A percentile compares a stretch with the other conserved stretches of the same genome.
Conservation (phyloP, 805 yeast species). For the Barnettozyma populi region DNA sequence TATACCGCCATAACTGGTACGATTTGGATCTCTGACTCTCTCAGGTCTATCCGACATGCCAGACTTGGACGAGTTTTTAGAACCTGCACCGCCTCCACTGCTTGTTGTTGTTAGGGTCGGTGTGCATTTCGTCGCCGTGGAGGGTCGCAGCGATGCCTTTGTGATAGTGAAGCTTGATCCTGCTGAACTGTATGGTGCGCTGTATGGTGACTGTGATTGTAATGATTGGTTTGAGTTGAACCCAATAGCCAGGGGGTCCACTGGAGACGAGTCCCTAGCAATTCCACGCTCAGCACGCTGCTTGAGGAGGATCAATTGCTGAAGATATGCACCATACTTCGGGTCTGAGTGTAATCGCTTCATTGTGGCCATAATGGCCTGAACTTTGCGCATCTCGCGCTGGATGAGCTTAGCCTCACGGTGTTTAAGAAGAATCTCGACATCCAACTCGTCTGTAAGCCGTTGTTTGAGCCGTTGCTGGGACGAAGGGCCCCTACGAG, state of each 20-base stretch:
- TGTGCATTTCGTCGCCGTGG: background rate
- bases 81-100: background rate
- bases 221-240: background rate
- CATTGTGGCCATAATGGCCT: constrained; percentile 49
- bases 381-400: constrained; percentile 51
- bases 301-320: constrained; percentile 33
- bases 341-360: constrained; percentile 36
- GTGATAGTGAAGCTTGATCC: constrained; percentile 6
- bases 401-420: constrained; percentile 46
- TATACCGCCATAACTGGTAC: constrained; percentile 36
- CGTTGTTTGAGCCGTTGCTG: constrained; percentile 24
- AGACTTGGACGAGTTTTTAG: background rate
- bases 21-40: constrained; percentile 18
- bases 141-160: constrained; percentile 7
- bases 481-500: background rate
- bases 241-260: background rate
- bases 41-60: constrained; percentile 13
- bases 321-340: constrained; percentile 31
- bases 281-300: constrained; percentile 4
- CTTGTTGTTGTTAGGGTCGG: background rate
- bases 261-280: background rate
- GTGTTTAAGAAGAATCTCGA: constrained; percentile 57
- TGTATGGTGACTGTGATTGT: background rate
- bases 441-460: constrained; percentile 43
- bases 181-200: background rate